These are phyloP conservation scores for Phytophthora sansomeana DNA, from an alignment of 352 stramenopile genomes.

Conservation along the genomic window DNA sequence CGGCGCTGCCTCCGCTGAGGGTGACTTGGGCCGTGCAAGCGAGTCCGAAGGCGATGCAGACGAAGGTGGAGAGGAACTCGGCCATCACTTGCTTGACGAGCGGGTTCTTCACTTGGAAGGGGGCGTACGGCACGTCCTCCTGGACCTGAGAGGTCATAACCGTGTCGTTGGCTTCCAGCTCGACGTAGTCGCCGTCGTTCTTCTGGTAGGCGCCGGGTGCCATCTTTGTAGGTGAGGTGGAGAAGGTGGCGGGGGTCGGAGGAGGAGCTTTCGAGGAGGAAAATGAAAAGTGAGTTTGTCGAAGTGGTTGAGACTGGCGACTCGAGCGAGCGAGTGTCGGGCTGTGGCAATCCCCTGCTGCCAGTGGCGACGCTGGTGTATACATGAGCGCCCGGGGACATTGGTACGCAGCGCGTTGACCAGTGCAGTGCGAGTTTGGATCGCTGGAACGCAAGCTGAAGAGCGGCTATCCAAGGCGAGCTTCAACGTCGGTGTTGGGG, in stretches of 20 bases:
- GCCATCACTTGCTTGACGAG: conserved; percentile 56
- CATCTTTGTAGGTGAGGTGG: conserved; percentile 18
- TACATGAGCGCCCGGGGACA: neutral
- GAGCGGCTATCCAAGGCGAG: neutral
- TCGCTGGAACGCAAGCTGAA: conserved; percentile 7
- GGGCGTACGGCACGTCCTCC: conserved; percentile 1
- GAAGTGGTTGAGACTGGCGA: neutral
- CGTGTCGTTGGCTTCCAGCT: conserved; percentile 25
- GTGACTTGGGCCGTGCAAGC: conserved; percentile 57
- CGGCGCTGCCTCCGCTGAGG: conserved; percentile 44
- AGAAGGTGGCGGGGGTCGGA: too few relatives aligned
- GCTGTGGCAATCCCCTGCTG: neutral
- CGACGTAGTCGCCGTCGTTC: too few relatives aligned
- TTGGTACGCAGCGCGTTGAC: conserved; percentile 10
- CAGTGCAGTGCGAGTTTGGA: neutral
- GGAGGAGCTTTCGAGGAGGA: neutral
- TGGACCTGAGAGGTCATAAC: conserved; percentile 10
- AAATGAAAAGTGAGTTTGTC: conserved; percentile 11
- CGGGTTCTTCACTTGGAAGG: conserved; percentile 35
- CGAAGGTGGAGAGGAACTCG: conserved; percentile 66
- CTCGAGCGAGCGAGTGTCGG: neutral
- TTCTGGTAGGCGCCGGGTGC: conserved; percentile 11
- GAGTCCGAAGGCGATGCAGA: conserved; percentile 59
- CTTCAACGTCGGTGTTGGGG: neutral
- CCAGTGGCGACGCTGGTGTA: neutral